Conservation (phyloP, 805 yeast genomes). For the Monosporozyma servazzii region DNA sequence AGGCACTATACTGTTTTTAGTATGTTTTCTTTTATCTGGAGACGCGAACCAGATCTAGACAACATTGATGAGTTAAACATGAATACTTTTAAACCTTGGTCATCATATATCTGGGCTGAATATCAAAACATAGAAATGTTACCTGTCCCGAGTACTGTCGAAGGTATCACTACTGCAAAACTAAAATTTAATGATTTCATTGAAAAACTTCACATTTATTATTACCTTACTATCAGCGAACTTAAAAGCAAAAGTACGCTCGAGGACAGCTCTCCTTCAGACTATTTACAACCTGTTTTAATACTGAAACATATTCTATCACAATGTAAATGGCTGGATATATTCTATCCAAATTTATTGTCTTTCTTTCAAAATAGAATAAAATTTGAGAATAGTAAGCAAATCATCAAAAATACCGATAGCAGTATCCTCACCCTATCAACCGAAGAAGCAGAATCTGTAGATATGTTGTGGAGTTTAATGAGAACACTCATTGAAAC, state of each 20-base stretch:
- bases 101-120: conserved; percentile 14
- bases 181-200: conserved; percentile 15
- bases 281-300: background rate
- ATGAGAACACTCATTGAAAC: conserved; percentile 4
- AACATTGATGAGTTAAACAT: background rate
- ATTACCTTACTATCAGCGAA: conserved; percentile 12
- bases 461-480: background rate
- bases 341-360: conserved; percentile 16
- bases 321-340: conserved; percentile 9
- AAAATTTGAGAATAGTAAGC: background rate
- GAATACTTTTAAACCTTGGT: conserved; percentile 11
- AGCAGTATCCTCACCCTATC: no score
- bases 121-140: conserved; percentile 6
- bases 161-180: conserved; percentile 10
- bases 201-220: conserved; percentile 10
- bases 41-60: background rate
- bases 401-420: background rate
- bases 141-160: conserved; percentile 5
- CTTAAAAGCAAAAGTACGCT: conserved; percentile 7
- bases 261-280: background rate
- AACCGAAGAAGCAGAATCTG: background rate
- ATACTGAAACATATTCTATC: conserved; percentile 11
- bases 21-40: conserved; percentile 9
- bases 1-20: conserved; percentile 16
- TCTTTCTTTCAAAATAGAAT: conserved; percentile 3